Percentiles rank a stretch among this genome's conserved stretches.
Conservation (phyloP, 192 early-diverging fungal genomes). For the Gonapodya sp. region DNA sequence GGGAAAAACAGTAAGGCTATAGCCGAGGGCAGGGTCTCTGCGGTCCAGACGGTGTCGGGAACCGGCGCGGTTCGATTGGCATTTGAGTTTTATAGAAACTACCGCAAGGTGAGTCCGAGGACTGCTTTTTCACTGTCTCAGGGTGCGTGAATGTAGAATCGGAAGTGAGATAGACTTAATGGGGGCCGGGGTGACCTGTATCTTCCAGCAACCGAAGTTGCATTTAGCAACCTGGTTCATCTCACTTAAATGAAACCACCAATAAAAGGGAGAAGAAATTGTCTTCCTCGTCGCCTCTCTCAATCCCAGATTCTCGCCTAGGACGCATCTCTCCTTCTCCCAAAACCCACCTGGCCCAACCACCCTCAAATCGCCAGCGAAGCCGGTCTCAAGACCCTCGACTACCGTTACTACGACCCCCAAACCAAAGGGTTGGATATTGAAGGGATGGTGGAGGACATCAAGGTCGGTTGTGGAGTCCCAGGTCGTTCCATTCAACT, state of each 20-base stretch:
- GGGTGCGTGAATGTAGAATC: background rate
- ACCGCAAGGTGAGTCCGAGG: constrained; percentile 9
- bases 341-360: constrained; percentile 78
- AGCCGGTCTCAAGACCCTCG: constrained; percentile 72
- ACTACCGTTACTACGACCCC: constrained; percentile 94
- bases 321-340: background rate
- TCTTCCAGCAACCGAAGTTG: background rate
- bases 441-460: constrained; percentile 79
- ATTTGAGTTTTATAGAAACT: constrained; percentile 35
- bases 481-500: background rate
- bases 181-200: too few relatives aligned
- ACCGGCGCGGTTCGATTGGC: constrained; percentile 94
- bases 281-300: background rate
- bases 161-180: background rate
- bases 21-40: constrained; percentile 29
- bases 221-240: too few relatives aligned
- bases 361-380: constrained; percentile 89
- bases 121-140: background rate
- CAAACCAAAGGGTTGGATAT: constrained; percentile 89
- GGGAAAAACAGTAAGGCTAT: constrained; percentile 63
- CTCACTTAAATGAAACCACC: too few relatives aligned
- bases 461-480: constrained; percentile 36
- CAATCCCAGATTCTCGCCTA: background rate
- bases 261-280: too few relatives aligned
- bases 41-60: constrained; percentile 85